Evolutionary conservation across 2,329 filamentous ascomycete genomes (phyloP), one percentile per base, ranked within the genome.

Genomic region (Aaosphaeria arxii): DNA sequence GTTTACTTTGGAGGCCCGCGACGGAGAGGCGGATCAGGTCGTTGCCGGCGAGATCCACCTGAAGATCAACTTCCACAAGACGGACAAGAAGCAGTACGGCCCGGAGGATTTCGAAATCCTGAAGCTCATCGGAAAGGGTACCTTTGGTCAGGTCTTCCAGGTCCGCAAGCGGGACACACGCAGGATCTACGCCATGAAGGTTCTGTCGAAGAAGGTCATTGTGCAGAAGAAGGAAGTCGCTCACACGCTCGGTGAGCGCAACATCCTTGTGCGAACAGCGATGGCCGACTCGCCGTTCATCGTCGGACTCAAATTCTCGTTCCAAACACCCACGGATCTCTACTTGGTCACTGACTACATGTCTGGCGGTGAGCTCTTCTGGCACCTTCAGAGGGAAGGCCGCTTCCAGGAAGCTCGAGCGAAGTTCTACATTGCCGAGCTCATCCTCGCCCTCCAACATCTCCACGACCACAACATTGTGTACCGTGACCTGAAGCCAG

Each of bases 291-390:
- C 94, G 11, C 90, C 92, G 0, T 99, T 99, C 66, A 99, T 99
- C 53, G 94, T 99, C 38, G 92, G 92, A 6, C 80, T 99, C 62
- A 99, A 99, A 66, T 99, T 97, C 68, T 97, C 94, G 0, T 99
- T 99, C 77, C 94, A 99, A 71, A 97, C 94, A 0, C 89, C 91
- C 1, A 94, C 91, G 4, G 94, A 99, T 70, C 82, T 99, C 2
- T 97, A 97, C 68, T 80, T 99, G n/a, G 94, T 99, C 11, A 97
- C 94, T 5, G 94, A 97, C 69, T 99, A 96, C 76, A 97, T 99
- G 94, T 99, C 94, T 11, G 94, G 94, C 36, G 94, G 94, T 49
- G 94, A 99, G 71, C 79, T 99, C 1, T 99, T 99, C 73, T 99
- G 94, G 92, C 94, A 99, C 76, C 74, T 99, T 49, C 94, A 99